Conservation (phyloP, 306 rosid species). For the Ochetophila trinervis region DNA sequence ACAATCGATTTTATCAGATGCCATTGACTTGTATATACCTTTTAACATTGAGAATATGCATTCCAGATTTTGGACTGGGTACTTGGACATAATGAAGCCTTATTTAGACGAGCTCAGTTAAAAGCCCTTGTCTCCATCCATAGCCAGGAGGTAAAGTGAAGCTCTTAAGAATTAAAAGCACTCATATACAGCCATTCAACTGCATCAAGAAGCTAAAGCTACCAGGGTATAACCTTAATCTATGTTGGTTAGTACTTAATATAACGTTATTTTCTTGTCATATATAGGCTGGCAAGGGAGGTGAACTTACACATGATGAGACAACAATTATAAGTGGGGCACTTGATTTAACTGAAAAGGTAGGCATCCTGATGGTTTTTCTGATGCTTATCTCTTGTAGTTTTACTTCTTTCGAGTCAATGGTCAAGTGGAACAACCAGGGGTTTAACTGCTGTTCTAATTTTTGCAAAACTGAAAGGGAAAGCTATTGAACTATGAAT, state of each 20-base stretch:
- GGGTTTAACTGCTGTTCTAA: too few species aligned
- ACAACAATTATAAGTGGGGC: constrained; percentile 97
- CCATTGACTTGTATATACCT: background rate
- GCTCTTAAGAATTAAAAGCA: constrained; percentile 11
- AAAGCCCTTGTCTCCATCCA: constrained; percentile 95
- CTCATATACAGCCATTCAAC: constrained; percentile 11
- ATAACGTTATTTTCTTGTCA: constrained; percentile 16
- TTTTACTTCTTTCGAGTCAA: background rate
- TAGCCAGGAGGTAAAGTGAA: constrained; percentile 67
- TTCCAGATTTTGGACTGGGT: constrained; percentile 73
- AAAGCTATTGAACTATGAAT: background rate
- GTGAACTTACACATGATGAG: constrained; percentile 95
- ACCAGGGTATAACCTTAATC: background rate
- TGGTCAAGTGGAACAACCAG: background rate
- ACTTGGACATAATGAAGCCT: constrained; percentile 87
- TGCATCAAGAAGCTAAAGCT: constrained; percentile 12
- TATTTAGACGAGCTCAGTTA: constrained; percentile 89
- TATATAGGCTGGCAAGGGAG: constrained; percentile 91
- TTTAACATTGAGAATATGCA: constrained; percentile 21
- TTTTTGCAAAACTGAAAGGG: too few species aligned
- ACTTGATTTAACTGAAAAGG: constrained; percentile 93
- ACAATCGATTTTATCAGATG: background rate
- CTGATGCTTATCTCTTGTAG: constrained; percentile 15
- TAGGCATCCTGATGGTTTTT: constrained; percentile 15
- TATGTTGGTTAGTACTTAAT: constrained; percentile 1